Percentiles rank a stretch among this genome's conserved stretches.
phyloP scores from a whole-genome alignment of 306 rosid species.

The Trichosanthes truncata region DNA sequence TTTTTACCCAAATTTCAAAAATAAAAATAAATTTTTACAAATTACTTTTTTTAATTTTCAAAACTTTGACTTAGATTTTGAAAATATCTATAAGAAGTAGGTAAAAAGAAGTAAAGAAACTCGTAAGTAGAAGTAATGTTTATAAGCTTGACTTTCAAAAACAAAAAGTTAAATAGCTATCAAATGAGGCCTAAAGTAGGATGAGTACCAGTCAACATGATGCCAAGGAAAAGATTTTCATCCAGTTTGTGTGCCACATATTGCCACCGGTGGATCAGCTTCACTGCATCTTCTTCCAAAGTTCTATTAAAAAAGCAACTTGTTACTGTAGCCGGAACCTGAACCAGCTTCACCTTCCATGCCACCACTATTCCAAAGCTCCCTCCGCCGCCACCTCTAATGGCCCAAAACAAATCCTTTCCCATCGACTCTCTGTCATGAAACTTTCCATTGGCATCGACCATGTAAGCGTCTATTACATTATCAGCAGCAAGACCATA shows the following conservation, averaged over 20 bases:
- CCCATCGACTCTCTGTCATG: background rate
- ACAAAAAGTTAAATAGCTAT: too few relatives aligned
- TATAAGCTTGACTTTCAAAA: too few relatives aligned
- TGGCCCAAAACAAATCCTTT: background rate
- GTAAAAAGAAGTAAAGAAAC: too few relatives aligned
- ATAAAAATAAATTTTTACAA: too few relatives aligned
- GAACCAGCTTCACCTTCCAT: slow-evolving; percentile 53
- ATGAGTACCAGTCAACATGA: background rate
- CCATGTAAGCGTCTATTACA: background rate
- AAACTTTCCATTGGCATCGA: background rate
- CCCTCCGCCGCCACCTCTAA: background rate
- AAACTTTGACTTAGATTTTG: too few relatives aligned
- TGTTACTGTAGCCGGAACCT: slow-evolving; percentile 40
- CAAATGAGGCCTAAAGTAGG: too few relatives aligned
- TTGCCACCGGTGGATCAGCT: background rate
- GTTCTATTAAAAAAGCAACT: background rate
- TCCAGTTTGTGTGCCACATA: background rate
- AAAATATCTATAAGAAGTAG: too few relatives aligned
- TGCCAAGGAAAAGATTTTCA: background rate
- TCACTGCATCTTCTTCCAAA: background rate
- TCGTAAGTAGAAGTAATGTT: too few relatives aligned
- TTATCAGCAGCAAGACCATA: background rate
- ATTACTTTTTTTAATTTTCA: too few relatives aligned
- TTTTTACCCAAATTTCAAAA: too few relatives aligned
- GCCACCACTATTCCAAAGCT: slow-evolving; percentile 48